phyloP scores from a whole-genome alignment of 192 early-diverging fungal species.

The Coemansia sp. region DNA sequence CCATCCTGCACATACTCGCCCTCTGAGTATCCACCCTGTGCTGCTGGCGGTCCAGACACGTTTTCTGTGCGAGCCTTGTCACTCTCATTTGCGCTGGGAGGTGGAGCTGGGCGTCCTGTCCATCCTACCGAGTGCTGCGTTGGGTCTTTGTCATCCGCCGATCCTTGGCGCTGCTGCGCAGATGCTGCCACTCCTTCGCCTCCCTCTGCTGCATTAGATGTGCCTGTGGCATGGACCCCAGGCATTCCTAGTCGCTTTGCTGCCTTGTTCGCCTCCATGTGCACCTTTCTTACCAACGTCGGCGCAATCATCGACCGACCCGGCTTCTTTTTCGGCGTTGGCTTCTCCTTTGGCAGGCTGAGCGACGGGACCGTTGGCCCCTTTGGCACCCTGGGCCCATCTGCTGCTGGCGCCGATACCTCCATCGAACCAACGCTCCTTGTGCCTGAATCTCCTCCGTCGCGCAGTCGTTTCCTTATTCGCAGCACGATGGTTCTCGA shows the following conservation, averaged over 20 bases:
- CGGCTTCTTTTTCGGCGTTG: slow-evolving; percentile 36
- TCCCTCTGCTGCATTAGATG: background rate
- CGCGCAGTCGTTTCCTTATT: slow-evolving; percentile 10
- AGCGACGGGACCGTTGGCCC: slow-evolving; percentile 7
- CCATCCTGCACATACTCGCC: too few relatives aligned
- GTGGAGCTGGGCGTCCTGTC: slow-evolving; percentile 9
- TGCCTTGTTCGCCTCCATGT: slow-evolving; percentile 5
- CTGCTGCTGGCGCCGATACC: background rate
- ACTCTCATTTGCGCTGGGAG: background rate
- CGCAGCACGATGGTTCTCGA: slow-evolving; percentile 37
- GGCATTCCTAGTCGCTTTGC: slow-evolving; percentile 8
- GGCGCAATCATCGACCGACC: slow-evolving; percentile 35
- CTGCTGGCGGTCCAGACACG: background rate
- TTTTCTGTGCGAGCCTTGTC: background rate
- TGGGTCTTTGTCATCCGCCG: background rate
- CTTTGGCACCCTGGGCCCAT: slow-evolving; percentile 1
- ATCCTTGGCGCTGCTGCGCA: slow-evolving; percentile 6
- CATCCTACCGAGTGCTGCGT: background rate
- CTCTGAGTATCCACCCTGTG: background rate
- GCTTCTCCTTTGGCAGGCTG: slow-evolving; percentile 14
- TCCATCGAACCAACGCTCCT: background rate
- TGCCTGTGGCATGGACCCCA: background rate
- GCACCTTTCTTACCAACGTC: slow-evolving; percentile 21
- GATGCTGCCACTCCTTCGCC: background rate
- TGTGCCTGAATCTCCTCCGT: background rate